Evolutionary conservation across 176 grass and related monocot genomes (phyloP), one percentile per base, ranked within the genome.

Genomic region (Raddia distichophylla): DNA sequence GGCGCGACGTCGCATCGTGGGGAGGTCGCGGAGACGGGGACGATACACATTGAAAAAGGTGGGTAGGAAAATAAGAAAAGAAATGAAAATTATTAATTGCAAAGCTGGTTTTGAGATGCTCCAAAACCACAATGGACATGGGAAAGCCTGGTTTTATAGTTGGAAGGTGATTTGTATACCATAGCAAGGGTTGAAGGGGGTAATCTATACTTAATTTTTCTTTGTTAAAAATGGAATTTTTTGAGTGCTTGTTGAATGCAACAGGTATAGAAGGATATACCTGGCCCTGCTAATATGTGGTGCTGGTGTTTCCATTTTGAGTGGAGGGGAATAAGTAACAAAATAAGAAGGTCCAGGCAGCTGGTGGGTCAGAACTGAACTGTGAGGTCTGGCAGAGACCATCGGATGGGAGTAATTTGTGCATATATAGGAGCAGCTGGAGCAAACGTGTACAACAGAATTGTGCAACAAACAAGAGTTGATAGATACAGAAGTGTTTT

Each of bases 401-500:
- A 69, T 43, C 11, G 9, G 62, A 69, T 43, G 16, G 9, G 62
- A 69, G 71, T 17, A 46, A 68, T 68, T 32, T 69, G 32, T 37
- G 20, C 55, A 18, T 61, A 51, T 62, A 18, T 60, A 20, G 27
- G 27, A 42, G 45, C 13, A 63, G 47, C 17, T 43, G 80, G 57
- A 43, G 69, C 64, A 73, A 64, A 73, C 33, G 51, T 75, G 62
- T 67, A 67, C 10, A 49, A 64, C 69, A 57, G 48, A 69, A 69
- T 15, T 73, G 45, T 16, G 20, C 9, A 61, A 54, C 56, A 13
- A 16, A 82, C 40, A 51, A 51, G 78, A 52, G 44, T 61, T 60
- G 64, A 74, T 59, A 45, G 60, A 52, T 14, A 76, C 45, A 44
- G 70, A 86, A 86, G 43, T 86, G 68, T 59, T 64, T 67, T 51